phyloP scores from a whole-genome alignment of 2,329 filamentous ascomycete genomes.

The Nannizziopsis barbatae region DNA sequence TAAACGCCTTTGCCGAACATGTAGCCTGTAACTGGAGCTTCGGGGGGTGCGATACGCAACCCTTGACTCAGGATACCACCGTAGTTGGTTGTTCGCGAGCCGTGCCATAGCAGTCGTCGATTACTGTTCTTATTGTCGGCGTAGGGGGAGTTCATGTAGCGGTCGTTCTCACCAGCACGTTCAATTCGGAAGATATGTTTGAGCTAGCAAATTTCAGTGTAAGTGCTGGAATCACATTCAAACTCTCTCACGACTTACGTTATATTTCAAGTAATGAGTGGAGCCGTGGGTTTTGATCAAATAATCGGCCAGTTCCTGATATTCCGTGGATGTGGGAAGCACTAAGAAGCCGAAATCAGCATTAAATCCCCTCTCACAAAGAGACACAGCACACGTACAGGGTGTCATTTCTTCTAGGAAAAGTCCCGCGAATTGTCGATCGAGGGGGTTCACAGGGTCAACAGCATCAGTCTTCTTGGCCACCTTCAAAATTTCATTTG shows the following conservation, averaged over 20 bases:
- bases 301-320: conserved; percentile 53
- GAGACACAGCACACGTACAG: conserved; percentile 22
- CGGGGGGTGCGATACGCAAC: conserved; percentile 68
- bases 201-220: conserved; percentile 29
- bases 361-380: not conserved
- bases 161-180: conserved; percentile 57
- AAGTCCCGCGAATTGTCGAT: conserved; percentile 60
- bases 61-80: conserved; percentile 80
- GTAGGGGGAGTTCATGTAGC: conserved; percentile 51
- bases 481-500: conserved; percentile 64
- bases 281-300: conserved; percentile 53
- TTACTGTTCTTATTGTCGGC: conserved; percentile 47
- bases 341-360: conserved; percentile 30
- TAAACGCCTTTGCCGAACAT: conserved; percentile 92
- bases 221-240: conserved; percentile 5
- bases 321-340: conserved; percentile 50
- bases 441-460: conserved; percentile 50
- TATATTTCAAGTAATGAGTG: conserved; percentile 48
- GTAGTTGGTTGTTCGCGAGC: conserved; percentile 71
- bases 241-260: conserved; percentile 15
- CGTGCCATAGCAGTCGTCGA: conserved; percentile 75
- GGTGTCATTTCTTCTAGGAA: conserved; percentile 66
- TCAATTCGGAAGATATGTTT: conserved; percentile 74
- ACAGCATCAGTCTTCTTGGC: conserved; percentile 41
- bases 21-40: conserved; percentile 68